phyloP scores from a whole-genome alignment of 306 rosid species.

The Herpetospermum pedunculosum region DNA sequence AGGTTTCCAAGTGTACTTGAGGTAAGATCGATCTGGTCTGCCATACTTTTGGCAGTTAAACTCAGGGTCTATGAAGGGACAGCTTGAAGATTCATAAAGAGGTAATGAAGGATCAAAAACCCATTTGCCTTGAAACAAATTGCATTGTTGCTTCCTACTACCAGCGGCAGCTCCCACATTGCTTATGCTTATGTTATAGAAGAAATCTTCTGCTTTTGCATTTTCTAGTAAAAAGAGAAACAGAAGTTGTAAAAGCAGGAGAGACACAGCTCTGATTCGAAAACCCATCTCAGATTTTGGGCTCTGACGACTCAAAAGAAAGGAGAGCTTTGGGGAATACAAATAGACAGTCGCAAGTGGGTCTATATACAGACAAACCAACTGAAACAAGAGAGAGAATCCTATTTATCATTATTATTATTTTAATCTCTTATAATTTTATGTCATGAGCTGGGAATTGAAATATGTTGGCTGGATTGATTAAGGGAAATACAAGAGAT shows the following conservation, averaged over 20 bases:
- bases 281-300: constrained; percentile 13
- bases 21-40: constrained; percentile 11
- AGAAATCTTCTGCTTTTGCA: not conserved
- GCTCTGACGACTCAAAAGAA: constrained; percentile 3
- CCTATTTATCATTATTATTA: not conserved
- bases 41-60: constrained; percentile 14
- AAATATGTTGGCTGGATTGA: constrained; percentile 2
- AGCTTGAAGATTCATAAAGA: constrained; percentile 8
- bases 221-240: not conserved
- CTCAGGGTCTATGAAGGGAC: constrained; percentile 13
- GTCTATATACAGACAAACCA: not conserved
- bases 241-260: not conserved
- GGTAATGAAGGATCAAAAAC: constrained; percentile 14
- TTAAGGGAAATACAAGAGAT: not conserved
- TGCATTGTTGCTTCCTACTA: not conserved
- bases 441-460: constrained; percentile 10
- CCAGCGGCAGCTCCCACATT: too few species aligned
- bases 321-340: not conserved
- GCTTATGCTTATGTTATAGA: not conserved
- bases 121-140: constrained; percentile 9
- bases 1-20: constrained; percentile 15
- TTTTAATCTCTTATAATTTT: not conserved
- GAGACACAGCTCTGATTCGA: not conserved
- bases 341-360: constrained; percentile 5
- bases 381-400: not conserved